A percentile compares a stretch with the other conserved stretches of the same genome.
These are phyloP conservation scores for Eutypa lata DNA, from an alignment of 2,329 filamentous ascomycete species.

Conservation along the genomic window DNA sequence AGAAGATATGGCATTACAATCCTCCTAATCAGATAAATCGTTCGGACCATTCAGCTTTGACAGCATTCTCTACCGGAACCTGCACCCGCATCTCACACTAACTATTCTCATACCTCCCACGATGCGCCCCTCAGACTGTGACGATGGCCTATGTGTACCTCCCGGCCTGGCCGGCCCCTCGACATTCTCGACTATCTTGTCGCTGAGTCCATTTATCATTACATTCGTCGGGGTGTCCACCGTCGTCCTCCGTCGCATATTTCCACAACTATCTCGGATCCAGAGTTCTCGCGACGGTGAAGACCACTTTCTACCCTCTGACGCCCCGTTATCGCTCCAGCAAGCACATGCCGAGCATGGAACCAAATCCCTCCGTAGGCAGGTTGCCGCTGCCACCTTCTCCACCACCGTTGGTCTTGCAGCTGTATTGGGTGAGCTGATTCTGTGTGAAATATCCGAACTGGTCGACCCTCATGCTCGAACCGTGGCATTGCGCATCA, in stretches of 20 bases:
- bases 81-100: slow-evolving; percentile 1
- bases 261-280: slow-evolving; percentile 65
- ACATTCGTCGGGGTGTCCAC: slow-evolving; percentile 64
- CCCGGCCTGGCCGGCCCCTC: slow-evolving; percentile 39
- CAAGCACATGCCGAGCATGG: slow-evolving; percentile 59
- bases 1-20: background rate
- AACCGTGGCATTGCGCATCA: slow-evolving; percentile 64
- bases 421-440: slow-evolving; percentile 73
- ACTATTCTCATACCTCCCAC: background rate
- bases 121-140: slow-evolving; percentile 48
- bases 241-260: slow-evolving; percentile 65
- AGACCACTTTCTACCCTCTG: slow-evolving; percentile 59
- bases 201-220: slow-evolving; percentile 67
- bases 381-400: slow-evolving; percentile 63
- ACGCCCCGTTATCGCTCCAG: slow-evolving; percentile 57
- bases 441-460: slow-evolving; percentile 81
- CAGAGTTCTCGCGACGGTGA: slow-evolving; percentile 52
- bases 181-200: slow-evolving; percentile 46
- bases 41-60: background rate
- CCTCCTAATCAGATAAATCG: background rate
- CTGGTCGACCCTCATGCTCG: slow-evolving; percentile 66
- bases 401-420: slow-evolving; percentile 74
- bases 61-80: slow-evolving; percentile 1
- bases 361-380: slow-evolving; percentile 46
- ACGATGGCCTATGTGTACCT: slow-evolving; percentile 54